These are phyloP conservation scores for Cryptococcus wingfieldii DNA, from an alignment of 1,284 basidiomycete species.

Conservation along the genomic window DNA sequence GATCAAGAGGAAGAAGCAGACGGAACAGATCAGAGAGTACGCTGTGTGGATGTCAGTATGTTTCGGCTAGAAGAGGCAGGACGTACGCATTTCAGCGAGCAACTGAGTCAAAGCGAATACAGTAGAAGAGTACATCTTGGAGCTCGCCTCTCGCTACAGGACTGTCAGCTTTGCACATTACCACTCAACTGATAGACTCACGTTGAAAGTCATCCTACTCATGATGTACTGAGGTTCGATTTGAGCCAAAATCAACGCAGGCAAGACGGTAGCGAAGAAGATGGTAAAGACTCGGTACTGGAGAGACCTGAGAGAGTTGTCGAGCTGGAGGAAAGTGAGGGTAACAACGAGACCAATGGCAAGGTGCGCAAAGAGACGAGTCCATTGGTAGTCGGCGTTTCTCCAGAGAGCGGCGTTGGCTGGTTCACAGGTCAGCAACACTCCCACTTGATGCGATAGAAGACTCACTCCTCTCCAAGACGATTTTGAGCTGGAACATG, in stretches of 20 bases:
- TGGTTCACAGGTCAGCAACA: background rate
- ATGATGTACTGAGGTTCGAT: conserved; percentile 83
- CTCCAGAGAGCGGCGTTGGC: conserved; percentile 74
- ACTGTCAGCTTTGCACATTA: conserved; percentile 45
- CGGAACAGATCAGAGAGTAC: conserved; percentile 58
- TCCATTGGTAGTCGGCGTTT: conserved; percentile 65
- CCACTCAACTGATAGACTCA: conserved; percentile 14
- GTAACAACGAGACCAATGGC: conserved; percentile 75
- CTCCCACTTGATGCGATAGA: background rate
- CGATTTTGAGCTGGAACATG: conserved; percentile 70
- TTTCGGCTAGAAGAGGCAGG: conserved; percentile 22
- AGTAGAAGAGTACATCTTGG: conserved; percentile 51
- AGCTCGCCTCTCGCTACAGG: conserved; percentile 59
- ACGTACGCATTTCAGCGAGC: conserved; percentile 76
- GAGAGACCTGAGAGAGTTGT: conserved; percentile 62
- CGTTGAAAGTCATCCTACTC: conserved; percentile 56
- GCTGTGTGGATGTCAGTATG: conserved; percentile 2
- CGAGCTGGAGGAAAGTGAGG: conserved; percentile 76
- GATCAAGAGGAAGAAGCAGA: conserved; percentile 66
- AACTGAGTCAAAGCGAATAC: conserved; percentile 78
- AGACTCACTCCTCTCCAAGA: conserved; percentile 58
- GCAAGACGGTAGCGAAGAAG: conserved; percentile 48
- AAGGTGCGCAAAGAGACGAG: conserved; percentile 69
- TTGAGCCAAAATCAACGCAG: conserved; percentile 44
- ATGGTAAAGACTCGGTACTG: conserved; percentile 74